phyloP scores from a whole-genome alignment of 208 protist species.

The Trypanosoma lewisi region DNA sequence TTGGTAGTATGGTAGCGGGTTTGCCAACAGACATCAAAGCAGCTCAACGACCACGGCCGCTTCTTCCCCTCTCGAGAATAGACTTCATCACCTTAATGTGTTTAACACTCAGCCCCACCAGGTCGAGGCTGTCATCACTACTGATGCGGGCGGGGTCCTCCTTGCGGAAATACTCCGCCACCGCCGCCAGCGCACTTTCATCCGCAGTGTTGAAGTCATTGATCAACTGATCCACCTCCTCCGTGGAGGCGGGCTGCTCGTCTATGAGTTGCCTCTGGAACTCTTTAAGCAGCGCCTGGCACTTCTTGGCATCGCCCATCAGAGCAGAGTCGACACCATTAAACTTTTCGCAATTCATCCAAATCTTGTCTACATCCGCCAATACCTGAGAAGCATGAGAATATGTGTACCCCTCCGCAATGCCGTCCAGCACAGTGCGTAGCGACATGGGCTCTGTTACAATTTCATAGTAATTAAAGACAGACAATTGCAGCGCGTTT shows the following conservation, averaged over 20 bases:
- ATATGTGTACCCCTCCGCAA: constrained; percentile 50
- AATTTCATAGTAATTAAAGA: constrained; percentile 72
- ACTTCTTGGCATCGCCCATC: constrained; percentile 43
- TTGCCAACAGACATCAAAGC: not conserved
- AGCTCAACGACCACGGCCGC: not conserved
- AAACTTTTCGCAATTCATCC: constrained; percentile 69
- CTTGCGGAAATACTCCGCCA: constrained; percentile 47
- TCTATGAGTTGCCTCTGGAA: constrained; percentile 43
- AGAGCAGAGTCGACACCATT: constrained; percentile 59
- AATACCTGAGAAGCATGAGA: constrained; percentile 48
- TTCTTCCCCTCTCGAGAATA: constrained; percentile 38
- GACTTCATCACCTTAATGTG: constrained; percentile 52
- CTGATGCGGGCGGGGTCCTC: constrained; percentile 50
- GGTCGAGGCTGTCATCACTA: constrained; percentile 40
- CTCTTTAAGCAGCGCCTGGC: constrained; percentile 36
- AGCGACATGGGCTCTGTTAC: constrained; percentile 67
- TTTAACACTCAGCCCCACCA: constrained; percentile 48
- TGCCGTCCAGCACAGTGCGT: constrained; percentile 59
- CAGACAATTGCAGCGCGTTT: constrained; percentile 56
- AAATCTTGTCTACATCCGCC: constrained; percentile 70
- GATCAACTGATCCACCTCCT: constrained; percentile 52
- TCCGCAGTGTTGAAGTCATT: constrained; percentile 32
- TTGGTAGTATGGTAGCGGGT: no score
- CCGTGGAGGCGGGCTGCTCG: constrained; percentile 39
- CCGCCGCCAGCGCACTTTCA: constrained; percentile 33